Conservation (phyloP, 163 green algal species). For the Chloromonas sp. region DNA sequence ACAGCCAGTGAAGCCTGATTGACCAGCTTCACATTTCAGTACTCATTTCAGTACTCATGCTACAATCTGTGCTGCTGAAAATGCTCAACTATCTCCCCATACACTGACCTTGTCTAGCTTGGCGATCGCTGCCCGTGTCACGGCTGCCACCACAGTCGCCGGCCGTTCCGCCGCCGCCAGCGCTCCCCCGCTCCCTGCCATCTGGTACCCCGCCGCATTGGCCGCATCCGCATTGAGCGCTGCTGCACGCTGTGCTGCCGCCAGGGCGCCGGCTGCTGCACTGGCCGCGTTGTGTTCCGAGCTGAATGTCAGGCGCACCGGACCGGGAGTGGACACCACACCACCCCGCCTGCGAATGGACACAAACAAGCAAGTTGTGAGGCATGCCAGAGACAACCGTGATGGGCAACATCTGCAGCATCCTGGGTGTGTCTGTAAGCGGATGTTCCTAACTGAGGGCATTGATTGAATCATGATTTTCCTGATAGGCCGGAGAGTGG, state of each 20-base stretch:
- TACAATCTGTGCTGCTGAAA: no score
- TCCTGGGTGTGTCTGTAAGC: no score
- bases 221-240: constrained; percentile 58
- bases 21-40: no score
- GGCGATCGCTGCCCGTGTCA: neutral
- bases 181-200: neutral
- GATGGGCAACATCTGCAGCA: no score
- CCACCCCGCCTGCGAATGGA: constrained; percentile 9
- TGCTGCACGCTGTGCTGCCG: constrained; percentile 37
- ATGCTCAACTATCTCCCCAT: neutral
- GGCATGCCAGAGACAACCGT: neutral
- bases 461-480: no score
- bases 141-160: neutral
- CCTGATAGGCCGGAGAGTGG: no score
- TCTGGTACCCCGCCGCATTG: constrained; percentile 12
- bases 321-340: constrained; percentile 13
- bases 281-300: constrained; percentile 9
- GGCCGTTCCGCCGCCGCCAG: neutral
- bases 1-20: no score
- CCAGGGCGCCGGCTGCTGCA: constrained; percentile 19
- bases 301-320: constrained; percentile 17
- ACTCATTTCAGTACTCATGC: no score
- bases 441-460: no score
- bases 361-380: neutral
- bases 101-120: neutral